Percentiles rank a stretch among this genome's conserved stretches.
These are phyloP conservation scores for Trichoderma reesei DNA, from an alignment of 495 filamentous ascomycete species.

Conservation along the genomic window DNA sequence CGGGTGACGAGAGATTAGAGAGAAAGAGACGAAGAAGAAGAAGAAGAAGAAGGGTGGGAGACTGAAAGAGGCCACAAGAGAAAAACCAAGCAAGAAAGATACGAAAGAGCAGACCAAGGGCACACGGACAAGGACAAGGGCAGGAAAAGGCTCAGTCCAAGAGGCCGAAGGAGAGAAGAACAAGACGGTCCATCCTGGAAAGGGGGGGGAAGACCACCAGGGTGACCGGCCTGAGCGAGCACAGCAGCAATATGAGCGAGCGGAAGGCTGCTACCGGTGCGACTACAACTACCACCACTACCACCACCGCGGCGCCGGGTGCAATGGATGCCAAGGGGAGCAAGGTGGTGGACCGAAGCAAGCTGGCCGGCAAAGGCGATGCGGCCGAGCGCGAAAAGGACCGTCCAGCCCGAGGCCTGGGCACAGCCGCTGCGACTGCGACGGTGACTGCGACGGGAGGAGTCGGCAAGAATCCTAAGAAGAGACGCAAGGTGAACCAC, in stretches of 20 bases:
- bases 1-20: not conserved
- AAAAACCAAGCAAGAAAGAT: too few relatives aligned
- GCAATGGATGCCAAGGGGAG: constrained; percentile 1
- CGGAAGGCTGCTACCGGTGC: constrained; percentile 2
- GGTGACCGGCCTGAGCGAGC: not conserved
- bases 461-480: constrained; percentile 65
- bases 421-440: too few relatives aligned
- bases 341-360: constrained; percentile 50
- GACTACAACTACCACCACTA: too few relatives aligned
- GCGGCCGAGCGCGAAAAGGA: constrained; percentile 21
- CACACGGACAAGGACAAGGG: not conserved
- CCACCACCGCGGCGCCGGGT: not conserved
- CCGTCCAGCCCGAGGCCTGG: constrained; percentile 22
- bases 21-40: not conserved
- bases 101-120: not conserved
- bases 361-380: constrained; percentile 19
- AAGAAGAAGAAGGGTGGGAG: not conserved
- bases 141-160: too few relatives aligned
- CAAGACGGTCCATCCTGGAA: too few relatives aligned
- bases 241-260: constrained; percentile 6
- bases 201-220: too few relatives aligned
- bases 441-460: too few relatives aligned
- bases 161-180: too few relatives aligned
- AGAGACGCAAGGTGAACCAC: constrained; percentile 99
- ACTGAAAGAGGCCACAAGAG: not conserved